Conservation (phyloP, 768 basidiomycete species). For the Cubamyces lactineus region DNA sequence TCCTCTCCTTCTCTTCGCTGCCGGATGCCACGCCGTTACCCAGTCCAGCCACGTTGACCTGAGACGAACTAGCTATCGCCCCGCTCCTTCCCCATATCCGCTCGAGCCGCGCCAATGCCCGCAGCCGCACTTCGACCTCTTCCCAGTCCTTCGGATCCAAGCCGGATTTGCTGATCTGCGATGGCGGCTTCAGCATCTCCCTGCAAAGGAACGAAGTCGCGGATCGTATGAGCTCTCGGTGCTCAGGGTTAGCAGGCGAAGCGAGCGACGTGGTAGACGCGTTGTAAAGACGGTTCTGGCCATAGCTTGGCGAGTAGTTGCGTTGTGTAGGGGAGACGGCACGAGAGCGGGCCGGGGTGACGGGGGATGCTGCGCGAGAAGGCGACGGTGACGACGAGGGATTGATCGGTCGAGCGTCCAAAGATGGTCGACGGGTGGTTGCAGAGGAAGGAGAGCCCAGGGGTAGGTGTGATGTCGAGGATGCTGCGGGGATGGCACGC, state of each 20-base stretch:
- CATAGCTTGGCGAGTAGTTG: slow-evolving; percentile 40
- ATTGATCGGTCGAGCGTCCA: slow-evolving; percentile 39
- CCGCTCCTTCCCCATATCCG: slow-evolving; percentile 77
- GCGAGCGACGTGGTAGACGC: slow-evolving; percentile 61
- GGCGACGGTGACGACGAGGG: slow-evolving; percentile 42
- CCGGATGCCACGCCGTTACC: slow-evolving; percentile 46
- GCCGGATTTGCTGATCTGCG: slow-evolving; percentile 54
- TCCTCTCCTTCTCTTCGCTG: slow-evolving; percentile 78
- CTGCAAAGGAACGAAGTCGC: slow-evolving; percentile 68
- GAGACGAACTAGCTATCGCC: slow-evolving; percentile 45
- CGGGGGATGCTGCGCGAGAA: slow-evolving; percentile 45
- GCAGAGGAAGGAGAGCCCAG: slow-evolving; percentile 38
- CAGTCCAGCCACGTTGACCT: slow-evolving; percentile 35
- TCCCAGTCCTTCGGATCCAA: slow-evolving; percentile 64
- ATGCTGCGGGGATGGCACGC: slow-evolving; percentile 50
- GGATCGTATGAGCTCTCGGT: slow-evolving; percentile 67
- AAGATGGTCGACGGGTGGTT: slow-evolving; percentile 33
- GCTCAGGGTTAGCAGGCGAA: slow-evolving; percentile 52
- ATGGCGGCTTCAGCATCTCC: slow-evolving; percentile 65
- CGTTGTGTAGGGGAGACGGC: slow-evolving; percentile 34
- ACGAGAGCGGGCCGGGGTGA: slow-evolving; percentile 50
- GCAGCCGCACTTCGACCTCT: slow-evolving; percentile 71
- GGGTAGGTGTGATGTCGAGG: slow-evolving; percentile 53
- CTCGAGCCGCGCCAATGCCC: slow-evolving; percentile 66
- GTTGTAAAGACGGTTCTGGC: slow-evolving; percentile 59